Base-by-base conservation (phyloP, 2,329 filamentous ascomycete species). In the Paracamarosporium sp. region DNA sequence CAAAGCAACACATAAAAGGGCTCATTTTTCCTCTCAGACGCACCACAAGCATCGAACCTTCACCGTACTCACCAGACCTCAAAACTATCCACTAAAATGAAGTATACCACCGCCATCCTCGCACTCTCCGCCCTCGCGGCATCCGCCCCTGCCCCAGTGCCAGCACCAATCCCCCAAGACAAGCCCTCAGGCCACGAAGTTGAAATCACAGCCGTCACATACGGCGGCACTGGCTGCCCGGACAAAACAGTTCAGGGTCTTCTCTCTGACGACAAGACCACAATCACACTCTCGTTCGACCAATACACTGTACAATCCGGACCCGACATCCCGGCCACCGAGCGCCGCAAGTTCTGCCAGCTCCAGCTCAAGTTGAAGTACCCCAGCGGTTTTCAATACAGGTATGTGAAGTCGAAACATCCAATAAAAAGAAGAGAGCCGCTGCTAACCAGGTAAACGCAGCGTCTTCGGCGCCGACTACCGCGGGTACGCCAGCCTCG, bases 321-420 rank as follows among this genome's bases (percentile, higher is more conserved):
- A 28, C 70, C 73, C 5, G 69, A 69, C 56, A 71, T 79, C 56
- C 36, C 72, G 1, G 65, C 76, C 30, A 74, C 71, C 28, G 69
- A 80, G 35, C 73, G 70, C 63, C 76, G 80, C 65, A 79, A 79
- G 71, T 81, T 82, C 71, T 83, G 80, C 71, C 78, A 81, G 67
- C 68, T 82, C 54, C 81, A 82, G 67, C 62, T 82, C 63, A 76
- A 81, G 68, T 68, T 83, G 50, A 71, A 76, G 56, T 82, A 82
- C 59, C 80, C 80, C 11, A 66, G 66, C 43, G 80, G 80, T 28
- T 82, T 79, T 70, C 78, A 81, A 68, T 82, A 78, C 70, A 25
- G 40, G 22, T 27, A 11, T 20, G 36, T 6, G n/a, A 25, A 43
- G 13, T 1, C 7, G 12, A 13, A 4, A 24, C 2, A 13, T 5